Conservation (phyloP, 371 early-diverging fungal species). For the Dipsacomyces acuminosporus region DNA sequence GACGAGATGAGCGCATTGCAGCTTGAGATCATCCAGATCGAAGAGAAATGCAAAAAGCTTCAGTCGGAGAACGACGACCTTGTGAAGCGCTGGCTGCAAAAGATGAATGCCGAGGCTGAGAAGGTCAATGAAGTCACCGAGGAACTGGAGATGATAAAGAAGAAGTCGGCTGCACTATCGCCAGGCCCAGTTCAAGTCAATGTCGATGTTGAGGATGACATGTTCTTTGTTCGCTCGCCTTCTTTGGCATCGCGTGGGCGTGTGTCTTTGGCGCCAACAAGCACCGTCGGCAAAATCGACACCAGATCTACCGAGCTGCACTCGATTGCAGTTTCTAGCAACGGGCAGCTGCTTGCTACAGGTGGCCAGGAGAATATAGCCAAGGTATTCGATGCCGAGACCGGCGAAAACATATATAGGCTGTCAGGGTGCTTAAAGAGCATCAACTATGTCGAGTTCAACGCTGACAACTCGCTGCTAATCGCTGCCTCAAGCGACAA, state of each 20-base stretch:
- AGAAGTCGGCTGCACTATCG: conserved; percentile 43
- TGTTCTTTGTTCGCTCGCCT: conserved; percentile 32
- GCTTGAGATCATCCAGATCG: conserved; percentile 81
- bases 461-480: conserved; percentile 67
- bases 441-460: conserved; percentile 79
- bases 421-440: conserved; percentile 82
- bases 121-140: conserved; percentile 91
- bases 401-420: conserved; percentile 57
- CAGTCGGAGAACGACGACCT: conserved; percentile 79
- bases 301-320: conserved; percentile 63
- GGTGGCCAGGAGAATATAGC: conserved; percentile 86
- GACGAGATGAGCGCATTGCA: conserved; percentile 89
- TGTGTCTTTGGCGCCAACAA: conserved; percentile 34
- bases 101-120: conserved; percentile 89
- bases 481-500: conserved; percentile 89
- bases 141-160: conserved; percentile 52
- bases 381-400: conserved; percentile 72
- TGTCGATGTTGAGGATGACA: conserved; percentile 38
- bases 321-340: conserved; percentile 67
- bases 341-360: conserved; percentile 77
- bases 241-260: conserved; percentile 11
- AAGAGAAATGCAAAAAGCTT: conserved; percentile 69
- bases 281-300: conserved; percentile 40
- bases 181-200: conserved; percentile 21
- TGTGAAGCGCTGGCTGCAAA: conserved; percentile 83